A percentile compares a stretch with the other conserved stretches of the same genome.
phyloP scores from a whole-genome alignment of 176 grass and related monocot genomes.

The Echinochloa phyllopogon region DNA sequence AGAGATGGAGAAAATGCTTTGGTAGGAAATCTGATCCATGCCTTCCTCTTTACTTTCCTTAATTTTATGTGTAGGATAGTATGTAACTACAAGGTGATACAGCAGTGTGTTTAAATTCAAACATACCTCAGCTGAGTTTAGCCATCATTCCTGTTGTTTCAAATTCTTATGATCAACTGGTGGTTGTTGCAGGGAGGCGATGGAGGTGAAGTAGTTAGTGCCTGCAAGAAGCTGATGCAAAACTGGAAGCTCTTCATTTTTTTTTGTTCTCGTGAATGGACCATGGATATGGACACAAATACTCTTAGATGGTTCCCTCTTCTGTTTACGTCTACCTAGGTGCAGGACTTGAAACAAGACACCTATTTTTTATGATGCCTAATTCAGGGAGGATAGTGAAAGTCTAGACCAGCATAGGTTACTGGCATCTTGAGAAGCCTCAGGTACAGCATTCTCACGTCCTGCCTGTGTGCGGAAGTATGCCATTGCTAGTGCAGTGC shows the following conservation, averaged over 20 bases:
- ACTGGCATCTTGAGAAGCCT: not conserved
- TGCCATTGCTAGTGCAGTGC: not conserved
- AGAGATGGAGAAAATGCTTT: slow-evolving; percentile 43
- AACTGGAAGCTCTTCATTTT: slow-evolving; percentile 18
- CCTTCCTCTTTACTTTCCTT: not conserved
- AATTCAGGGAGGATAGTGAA: not conserved
- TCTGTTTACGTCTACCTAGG: not conserved
- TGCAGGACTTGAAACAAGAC: not conserved
- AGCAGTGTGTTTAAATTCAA: not conserved
- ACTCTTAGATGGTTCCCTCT: not conserved
- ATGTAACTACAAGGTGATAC: not conserved
- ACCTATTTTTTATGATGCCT: not conserved
- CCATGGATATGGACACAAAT: not conserved
- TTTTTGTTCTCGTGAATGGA: slow-evolving; percentile 7
- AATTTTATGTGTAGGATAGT: not conserved
- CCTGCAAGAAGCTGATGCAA: not conserved
- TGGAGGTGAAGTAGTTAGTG: slow-evolving; percentile 22
- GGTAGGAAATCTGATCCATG: slow-evolving; percentile 37
- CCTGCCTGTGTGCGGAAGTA: not conserved
- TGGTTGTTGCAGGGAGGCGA: slow-evolving; percentile 25
- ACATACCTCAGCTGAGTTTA: not conserved
- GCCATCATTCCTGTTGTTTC: not conserved
- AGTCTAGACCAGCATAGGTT: not conserved
- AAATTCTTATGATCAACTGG: not conserved
- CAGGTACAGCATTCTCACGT: not conserved